Evolutionary conservation across 23 red algal genomes (phyloP).

Genomic region (Gracilariopsis chorda): DNA sequence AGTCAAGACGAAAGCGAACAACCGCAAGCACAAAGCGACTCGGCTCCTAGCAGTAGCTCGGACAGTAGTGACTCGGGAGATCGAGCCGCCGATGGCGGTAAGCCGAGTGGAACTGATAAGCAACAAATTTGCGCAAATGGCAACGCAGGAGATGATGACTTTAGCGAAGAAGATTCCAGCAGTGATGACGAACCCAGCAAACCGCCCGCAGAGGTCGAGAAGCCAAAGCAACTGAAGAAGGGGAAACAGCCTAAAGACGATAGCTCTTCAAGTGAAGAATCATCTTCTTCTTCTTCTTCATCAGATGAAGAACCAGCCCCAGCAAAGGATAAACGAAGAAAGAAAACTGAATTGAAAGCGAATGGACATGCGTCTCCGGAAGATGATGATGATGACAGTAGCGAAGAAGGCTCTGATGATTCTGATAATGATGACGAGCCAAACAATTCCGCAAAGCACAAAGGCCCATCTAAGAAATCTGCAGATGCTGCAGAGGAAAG

Average conservation of each 20-base stretch:
- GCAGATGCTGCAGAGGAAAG: not conserved
- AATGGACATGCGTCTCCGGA: not conserved
- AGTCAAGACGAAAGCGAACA: not conserved
- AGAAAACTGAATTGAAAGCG: not conserved
- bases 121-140: not conserved
- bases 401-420: not conserved
- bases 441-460: not conserved
- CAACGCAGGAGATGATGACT: not conserved
- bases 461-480: not conserved
- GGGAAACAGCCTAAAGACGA: not conserved
- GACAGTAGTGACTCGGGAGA: too few relatives aligned
- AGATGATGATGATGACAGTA: constrained; percentile 5
- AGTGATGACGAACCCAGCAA: not conserved
- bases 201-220: not conserved
- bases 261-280: not conserved
- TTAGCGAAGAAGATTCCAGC: not conserved
- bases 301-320: not conserved
- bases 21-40: not conserved
- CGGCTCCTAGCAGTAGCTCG: not conserved
- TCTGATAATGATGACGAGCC: not conserved
- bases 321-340: not conserved
- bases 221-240: not conserved
- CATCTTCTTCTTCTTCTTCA: not conserved
- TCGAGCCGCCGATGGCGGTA: too few relatives aligned
- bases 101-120: not conserved